A percentile compares a stretch with the other conserved stretches of the same genome.
phyloP scores from a whole-genome alignment of 2,329 filamentous ascomycete species.

The Hyphodiscus sp. region DNA sequence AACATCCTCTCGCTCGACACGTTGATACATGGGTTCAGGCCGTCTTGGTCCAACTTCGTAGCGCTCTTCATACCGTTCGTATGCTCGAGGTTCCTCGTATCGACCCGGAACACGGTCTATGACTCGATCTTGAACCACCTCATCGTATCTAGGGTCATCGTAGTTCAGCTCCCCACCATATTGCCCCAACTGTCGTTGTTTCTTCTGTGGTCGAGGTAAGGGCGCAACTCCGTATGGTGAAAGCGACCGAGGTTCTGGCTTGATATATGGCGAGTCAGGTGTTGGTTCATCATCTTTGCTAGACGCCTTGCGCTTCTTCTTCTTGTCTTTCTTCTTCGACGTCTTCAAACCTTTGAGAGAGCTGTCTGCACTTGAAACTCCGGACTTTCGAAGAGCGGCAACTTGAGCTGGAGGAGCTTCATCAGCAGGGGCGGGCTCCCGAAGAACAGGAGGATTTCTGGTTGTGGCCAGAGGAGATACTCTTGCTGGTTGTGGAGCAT shows the following conservation, averaged over 20 bases:
- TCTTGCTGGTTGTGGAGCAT: slow-evolving; percentile 70
- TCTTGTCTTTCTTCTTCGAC: slow-evolving; percentile 45
- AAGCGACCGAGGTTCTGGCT: slow-evolving; percentile 57
- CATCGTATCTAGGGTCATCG: slow-evolving; percentile 38
- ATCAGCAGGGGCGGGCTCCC: slow-evolving; percentile 20
- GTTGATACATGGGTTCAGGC: slow-evolving; percentile 21
- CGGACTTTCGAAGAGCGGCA: slow-evolving; percentile 46
- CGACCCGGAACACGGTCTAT: slow-evolving; percentile 13
- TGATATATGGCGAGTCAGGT: slow-evolving; percentile 49
- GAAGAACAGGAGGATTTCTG: slow-evolving; percentile 28
- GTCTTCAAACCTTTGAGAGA: slow-evolving; percentile 49
- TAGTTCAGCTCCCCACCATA: slow-evolving; percentile 37
- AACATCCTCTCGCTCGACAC: slow-evolving; percentile 24
- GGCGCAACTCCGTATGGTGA: slow-evolving; percentile 50
- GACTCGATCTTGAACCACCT: slow-evolving; percentile 12
- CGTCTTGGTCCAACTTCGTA: slow-evolving; percentile 21
- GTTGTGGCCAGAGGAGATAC: slow-evolving; percentile 51
- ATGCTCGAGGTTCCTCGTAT: slow-evolving; percentile 17
- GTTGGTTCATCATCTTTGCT: slow-evolving; percentile 34
- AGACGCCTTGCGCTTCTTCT: slow-evolving; percentile 42
- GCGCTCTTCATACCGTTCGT: slow-evolving; percentile 20
- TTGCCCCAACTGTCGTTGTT: slow-evolving; percentile 43
- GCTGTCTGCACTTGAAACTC: slow-evolving; percentile 52
- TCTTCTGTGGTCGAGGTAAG: slow-evolving; percentile 50
- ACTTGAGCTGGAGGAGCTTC: slow-evolving; percentile 45